Percentiles rank a stretch among this genome's conserved stretches.
These are phyloP conservation scores for Phytophthora podocarpi DNA, from an alignment of 352 stramenopile species.

Conservation along the genomic window DNA sequence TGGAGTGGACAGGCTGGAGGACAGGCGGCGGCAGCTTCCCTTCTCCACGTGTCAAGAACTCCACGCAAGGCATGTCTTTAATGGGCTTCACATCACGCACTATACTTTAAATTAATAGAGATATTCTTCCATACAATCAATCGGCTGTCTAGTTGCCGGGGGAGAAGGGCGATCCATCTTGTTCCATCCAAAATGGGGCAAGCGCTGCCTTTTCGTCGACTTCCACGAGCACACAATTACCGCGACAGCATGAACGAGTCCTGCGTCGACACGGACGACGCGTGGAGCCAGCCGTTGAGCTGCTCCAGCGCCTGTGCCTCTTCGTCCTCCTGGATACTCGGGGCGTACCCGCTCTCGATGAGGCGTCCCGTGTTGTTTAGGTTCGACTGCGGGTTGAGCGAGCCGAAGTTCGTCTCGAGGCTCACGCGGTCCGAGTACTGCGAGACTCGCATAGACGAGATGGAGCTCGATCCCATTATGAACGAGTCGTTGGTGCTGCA, in stretches of 20 bases:
- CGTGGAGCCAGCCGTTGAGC: conserved; percentile 69
- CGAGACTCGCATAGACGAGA: conserved; percentile 52
- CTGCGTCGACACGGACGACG: conserved; percentile 66
- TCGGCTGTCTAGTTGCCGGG: conserved; percentile 14
- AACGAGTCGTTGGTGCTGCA: conserved; percentile 62
- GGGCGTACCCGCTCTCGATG: conserved; percentile 52
- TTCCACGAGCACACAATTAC: conserved; percentile 22
- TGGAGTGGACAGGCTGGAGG: too few species aligned
- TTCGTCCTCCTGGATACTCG: conserved; percentile 73
- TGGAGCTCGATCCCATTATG: conserved; percentile 49
- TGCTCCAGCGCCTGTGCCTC: conserved; percentile 62
- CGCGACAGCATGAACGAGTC: conserved; percentile 52
- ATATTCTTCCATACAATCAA: conserved; percentile 31
- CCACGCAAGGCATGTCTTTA: neutral
- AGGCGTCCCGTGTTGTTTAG: conserved; percentile 35
- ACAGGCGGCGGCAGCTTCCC: too few species aligned
- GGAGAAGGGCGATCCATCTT: conserved; percentile 25
- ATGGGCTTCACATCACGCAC: conserved; percentile 26
- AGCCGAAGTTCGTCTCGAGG: conserved; percentile 77
- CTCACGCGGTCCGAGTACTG: conserved; percentile 68
- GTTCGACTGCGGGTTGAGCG: conserved; percentile 53
- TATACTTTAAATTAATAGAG: conserved; percentile 23
- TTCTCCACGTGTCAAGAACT: too few species aligned
- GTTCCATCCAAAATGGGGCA: conserved; percentile 40
- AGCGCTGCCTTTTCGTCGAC: conserved; percentile 3